Base-by-base conservation (phyloP, 2,329 filamentous ascomycete genomes). In the Hypoxylon sp. region DNA sequence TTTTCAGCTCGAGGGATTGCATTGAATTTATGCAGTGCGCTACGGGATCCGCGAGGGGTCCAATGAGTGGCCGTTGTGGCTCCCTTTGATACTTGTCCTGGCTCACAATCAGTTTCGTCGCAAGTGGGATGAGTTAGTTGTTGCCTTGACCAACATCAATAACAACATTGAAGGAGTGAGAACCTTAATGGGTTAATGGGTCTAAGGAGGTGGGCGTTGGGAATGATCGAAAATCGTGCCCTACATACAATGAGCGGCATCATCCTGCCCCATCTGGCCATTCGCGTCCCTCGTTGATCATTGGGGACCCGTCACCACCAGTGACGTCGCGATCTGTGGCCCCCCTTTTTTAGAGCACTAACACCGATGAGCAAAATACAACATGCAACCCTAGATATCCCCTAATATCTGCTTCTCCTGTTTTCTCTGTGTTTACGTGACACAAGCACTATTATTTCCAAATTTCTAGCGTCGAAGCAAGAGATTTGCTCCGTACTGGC, bases 1-100 rank as follows among this genome's bases (percentile, higher is more conserved):
- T 74, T 73, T 74, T 73, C 68, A 69, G 70, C 70, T 37, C 60
- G 53, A 63, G 57, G 66, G 69, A 71, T 71, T 73, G 72, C 72
- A 73, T 73, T 73, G 70, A 70, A 70, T 74, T 73, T 51, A 74
- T 74, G 73, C 66, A 48, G 64, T 59, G 67, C 61, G 51, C 53
- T 60, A 44, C 54, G 55, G 53, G 59, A 64, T 48, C 54, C 31
- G 37, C 31, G 22, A 64, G 51, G 25, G 61, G 48, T 30, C 70
- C 70, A 69, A 68, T 68, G 33, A 59, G 22, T 42, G 48, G 50
- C 48, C 50, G 51, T 53, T 22, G 17, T 25, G 11, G 31, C 27
- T 44, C 64, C 48, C 51, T 64, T 61, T 58, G 60, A 61, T 48
- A 65, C 69, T 46, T 48, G 55, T 51, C 56, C 61, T 64, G 61